Percentiles rank a stretch among this genome's conserved stretches.
Evolutionary conservation across 1,284 basidiomycete genomes (phyloP).

Genomic region (Ceratobasidium sp.): DNA sequence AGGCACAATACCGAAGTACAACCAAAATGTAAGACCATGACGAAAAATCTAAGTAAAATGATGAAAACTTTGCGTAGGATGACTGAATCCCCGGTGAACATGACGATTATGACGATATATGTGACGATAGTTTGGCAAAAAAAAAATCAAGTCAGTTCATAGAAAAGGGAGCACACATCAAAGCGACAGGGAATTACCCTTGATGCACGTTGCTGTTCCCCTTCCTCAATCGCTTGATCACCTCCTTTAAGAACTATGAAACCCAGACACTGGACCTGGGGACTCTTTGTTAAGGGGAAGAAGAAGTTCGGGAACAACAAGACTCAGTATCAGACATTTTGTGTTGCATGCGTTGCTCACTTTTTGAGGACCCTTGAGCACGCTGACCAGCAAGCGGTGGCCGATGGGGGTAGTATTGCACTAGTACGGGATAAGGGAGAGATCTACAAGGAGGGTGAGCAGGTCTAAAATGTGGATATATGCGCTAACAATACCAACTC

Average conservation of each 20-base stretch:
- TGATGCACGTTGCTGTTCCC: neutral
- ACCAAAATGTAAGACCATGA: no score
- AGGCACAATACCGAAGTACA: no score
- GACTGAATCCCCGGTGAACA: no score
- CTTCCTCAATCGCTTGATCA: neutral
- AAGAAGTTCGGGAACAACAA: neutral
- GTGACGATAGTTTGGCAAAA: no score
- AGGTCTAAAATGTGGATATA: neutral
- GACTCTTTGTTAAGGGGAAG: neutral
- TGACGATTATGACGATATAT: no score
- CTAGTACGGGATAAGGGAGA: neutral
- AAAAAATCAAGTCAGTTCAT: no score
- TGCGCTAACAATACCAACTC: neutral
- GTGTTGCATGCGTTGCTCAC: neutral
- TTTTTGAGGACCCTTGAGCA: neutral
- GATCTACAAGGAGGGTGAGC: neutral
- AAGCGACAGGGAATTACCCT: neutral
- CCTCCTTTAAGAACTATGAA: neutral
- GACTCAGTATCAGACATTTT: neutral
- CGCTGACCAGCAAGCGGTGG: neutral
- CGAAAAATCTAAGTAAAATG: no score
- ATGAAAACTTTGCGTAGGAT: no score
- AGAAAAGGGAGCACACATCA: no score
- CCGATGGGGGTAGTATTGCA: neutral
- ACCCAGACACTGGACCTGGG: neutral